A percentile compares a stretch with the other conserved stretches of the same genome.
phyloP scores from a whole-genome alignment of 345 rosid species.

The Fremontodendron californicum region DNA sequence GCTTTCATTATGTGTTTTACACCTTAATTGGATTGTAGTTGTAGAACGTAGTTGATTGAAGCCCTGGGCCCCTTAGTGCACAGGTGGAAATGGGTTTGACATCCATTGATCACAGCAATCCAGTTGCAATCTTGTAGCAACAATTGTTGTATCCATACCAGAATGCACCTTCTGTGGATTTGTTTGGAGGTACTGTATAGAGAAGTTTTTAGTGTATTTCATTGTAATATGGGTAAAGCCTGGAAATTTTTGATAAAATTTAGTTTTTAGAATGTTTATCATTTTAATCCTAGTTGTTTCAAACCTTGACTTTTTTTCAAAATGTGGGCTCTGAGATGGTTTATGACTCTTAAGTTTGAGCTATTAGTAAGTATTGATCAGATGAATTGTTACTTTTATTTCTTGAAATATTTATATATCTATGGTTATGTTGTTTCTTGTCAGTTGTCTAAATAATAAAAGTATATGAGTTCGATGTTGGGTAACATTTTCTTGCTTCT shows the following conservation, averaged over 20 bases:
- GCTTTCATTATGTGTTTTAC: background rate
- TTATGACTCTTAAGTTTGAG: background rate
- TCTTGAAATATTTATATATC: background rate
- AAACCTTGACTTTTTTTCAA: background rate
- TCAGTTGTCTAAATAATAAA: background rate
- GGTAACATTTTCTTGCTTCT: background rate
- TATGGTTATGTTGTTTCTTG: background rate
- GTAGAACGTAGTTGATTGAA: background rate
- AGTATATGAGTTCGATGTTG: background rate
- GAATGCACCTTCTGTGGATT: background rate
- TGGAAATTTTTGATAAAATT: background rate
- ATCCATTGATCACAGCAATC: background rate
- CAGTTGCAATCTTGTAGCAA: background rate
- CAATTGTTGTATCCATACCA: background rate
- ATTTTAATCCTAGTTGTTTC: background rate
- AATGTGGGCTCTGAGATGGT: background rate
- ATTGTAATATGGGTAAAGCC: background rate
- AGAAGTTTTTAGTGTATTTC: background rate
- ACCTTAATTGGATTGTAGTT: background rate
- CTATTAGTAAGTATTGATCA: background rate
- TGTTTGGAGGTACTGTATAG: background rate
- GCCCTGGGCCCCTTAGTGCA: background rate
- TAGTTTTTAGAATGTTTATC: background rate
- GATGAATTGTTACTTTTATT: background rate
- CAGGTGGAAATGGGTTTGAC: background rate